A percentile compares a stretch with the other conserved stretches of the same genome.
phyloP scores from a whole-genome alignment of 352 stramenopile species.

The Pythium aristosporum region DNA sequence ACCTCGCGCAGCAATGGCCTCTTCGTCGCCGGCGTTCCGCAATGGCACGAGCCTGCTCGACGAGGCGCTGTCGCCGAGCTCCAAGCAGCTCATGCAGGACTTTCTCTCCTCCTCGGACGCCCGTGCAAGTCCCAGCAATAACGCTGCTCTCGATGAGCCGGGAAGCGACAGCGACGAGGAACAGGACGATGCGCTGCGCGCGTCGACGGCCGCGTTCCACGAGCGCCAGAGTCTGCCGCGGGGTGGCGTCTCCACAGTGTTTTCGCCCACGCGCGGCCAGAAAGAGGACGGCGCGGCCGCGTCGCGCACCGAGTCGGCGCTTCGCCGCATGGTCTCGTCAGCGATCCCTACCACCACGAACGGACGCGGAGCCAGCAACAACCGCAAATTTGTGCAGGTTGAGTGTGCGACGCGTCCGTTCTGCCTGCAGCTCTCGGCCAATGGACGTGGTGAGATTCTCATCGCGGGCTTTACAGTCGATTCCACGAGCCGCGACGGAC shows the following conservation, averaged over 20 bases:
- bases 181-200: constrained; percentile 7
- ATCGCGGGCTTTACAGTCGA: constrained; percentile 46
- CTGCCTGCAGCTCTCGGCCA: constrained; percentile 43
- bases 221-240: background rate
- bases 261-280: background rate
- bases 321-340: constrained; percentile 16
- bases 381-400: constrained; percentile 44
- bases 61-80: constrained; percentile 58
- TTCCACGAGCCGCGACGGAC: constrained; percentile 14
- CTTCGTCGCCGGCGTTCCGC: constrained; percentile 20
- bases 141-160: constrained; percentile 2
- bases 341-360: background rate
- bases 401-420: constrained; percentile 48
- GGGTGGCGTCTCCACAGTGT: background rate
- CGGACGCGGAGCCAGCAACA: background rate
- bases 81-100: constrained; percentile 44
- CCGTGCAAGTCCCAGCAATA: background rate
- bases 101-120: constrained; percentile 35
- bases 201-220: constrained; percentile 9
- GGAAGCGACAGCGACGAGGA: background rate
- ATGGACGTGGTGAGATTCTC: constrained; percentile 37
- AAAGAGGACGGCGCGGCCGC: background rate
- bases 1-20: background rate
- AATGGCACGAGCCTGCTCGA: constrained; percentile 46
- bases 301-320: background rate